Evolutionary conservation across 192 early-diverging fungal genomes (phyloP).

Genomic region (Endogone sp.): DNA sequence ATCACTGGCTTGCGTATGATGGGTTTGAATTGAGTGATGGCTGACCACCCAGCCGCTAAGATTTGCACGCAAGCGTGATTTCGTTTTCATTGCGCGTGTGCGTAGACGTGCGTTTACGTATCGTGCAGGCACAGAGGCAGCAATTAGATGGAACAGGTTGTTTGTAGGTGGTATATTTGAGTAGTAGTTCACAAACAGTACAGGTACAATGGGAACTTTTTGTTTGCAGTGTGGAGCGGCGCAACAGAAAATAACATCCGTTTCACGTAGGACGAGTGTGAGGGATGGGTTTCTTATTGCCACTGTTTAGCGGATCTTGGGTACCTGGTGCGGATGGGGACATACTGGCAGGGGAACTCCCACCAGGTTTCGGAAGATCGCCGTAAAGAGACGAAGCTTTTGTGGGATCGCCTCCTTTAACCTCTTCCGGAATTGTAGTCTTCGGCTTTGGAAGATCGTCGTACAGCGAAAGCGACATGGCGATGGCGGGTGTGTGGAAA

Average conservation of each 20-base stretch:
- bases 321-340: not conserved
- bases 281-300: not conserved
- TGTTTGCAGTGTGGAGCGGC: not conserved
- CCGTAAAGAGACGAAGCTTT: not conserved
- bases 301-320: not conserved
- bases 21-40: constrained; percentile 27
- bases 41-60: constrained; percentile 25
- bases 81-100: not conserved
- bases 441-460: not conserved
- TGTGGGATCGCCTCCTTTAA: not conserved
- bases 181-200: not conserved
- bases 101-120: not conserved
- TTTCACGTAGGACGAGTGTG: not conserved
- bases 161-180: not conserved
- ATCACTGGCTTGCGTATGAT: constrained; percentile 39
- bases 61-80: not conserved
- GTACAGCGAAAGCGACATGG: not conserved
- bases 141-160: not conserved
- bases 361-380: not conserved
- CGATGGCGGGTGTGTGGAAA: not conserved
- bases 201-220: not conserved
- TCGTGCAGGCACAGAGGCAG: not conserved
- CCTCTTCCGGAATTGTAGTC: not conserved
- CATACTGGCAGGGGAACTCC: not conserved
- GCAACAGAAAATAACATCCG: not conserved